phyloP scores from a whole-genome alignment of 2,329 filamentous ascomycete species.

The Coniochaeta sp. region DNA sequence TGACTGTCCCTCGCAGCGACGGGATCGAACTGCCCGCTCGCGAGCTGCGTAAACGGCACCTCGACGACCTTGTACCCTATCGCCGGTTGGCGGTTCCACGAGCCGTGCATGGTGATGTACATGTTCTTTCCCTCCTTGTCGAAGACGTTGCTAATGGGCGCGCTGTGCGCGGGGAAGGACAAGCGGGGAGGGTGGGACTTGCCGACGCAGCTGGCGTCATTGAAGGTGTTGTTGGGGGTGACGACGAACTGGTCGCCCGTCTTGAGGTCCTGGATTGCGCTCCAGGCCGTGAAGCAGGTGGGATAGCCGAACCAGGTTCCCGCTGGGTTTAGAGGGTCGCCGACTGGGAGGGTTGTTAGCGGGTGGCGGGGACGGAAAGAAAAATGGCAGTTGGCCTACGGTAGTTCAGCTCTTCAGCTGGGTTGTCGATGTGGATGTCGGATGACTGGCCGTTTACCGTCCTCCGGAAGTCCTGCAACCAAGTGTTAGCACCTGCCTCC shows the following conservation, averaged over 20 bases:
- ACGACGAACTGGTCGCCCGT: slow-evolving; percentile 12
- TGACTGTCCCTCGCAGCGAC: slow-evolving; percentile 4
- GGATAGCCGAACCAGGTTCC: slow-evolving; percentile 46
- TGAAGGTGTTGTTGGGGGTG: slow-evolving; percentile 7
- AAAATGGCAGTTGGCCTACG: too few species aligned
- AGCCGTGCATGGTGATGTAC: slow-evolving; percentile 11
- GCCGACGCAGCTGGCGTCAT: slow-evolving; percentile 7
- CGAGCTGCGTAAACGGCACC: slow-evolving; percentile 7
- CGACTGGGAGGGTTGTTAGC: slow-evolving; percentile 13
- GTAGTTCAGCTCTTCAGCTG: slow-evolving; percentile 60
- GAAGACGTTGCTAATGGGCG: slow-evolving; percentile 8
- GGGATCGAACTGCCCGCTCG: slow-evolving; percentile 5
- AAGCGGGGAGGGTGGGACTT: slow-evolving; percentile 6
- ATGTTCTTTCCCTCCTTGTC: slow-evolving; percentile 7
- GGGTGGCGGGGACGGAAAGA: too few species aligned
- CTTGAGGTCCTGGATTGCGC: slow-evolving; percentile 6
- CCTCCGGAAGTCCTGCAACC: slow-evolving; percentile 40
- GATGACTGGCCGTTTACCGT: slow-evolving; percentile 32
- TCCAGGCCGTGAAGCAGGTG: slow-evolving; percentile 10
- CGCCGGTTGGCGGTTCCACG: slow-evolving; percentile 9
- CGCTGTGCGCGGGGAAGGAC: slow-evolving; percentile 9
- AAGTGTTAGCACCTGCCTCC: too few species aligned
- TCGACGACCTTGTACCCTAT: slow-evolving; percentile 9
- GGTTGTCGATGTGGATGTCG: slow-evolving; percentile 54
- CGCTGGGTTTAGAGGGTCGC: slow-evolving; percentile 18